Conservation (phyloP, 2,329 filamentous ascomycete genomes). For the Fonsecaea erecta region DNA sequence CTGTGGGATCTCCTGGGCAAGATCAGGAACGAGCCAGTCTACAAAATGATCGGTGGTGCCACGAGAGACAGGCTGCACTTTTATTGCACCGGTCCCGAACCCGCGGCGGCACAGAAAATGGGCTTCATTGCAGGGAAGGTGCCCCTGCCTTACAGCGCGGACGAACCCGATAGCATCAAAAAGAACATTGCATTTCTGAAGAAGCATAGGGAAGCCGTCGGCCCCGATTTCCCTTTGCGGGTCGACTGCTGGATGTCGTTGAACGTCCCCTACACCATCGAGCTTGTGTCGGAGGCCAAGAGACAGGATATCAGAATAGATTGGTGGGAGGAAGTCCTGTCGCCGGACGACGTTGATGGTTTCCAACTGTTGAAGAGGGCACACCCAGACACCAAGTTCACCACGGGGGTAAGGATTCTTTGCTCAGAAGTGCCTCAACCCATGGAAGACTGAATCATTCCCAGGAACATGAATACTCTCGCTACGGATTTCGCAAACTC, state of each 20-base stretch:
- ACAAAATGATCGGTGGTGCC: conserved; percentile 91
- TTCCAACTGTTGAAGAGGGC: conserved; percentile 88
- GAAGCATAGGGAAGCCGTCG: conserved; percentile 81
- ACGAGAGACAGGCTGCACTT: conserved; percentile 78
- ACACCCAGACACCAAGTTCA: conserved; percentile 89
- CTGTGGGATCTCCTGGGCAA: conserved; percentile 93
- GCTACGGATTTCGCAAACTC: conserved; percentile 92
- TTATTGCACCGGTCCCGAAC: conserved; percentile 92
- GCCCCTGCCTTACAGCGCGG: conserved; percentile 84
- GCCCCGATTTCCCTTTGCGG: conserved; percentile 88
- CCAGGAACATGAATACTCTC: conserved; percentile 85
- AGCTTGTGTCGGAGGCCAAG: conserved; percentile 81
- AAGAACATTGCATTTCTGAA: conserved; percentile 91
- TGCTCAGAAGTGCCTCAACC: background rate
- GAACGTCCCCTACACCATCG: conserved; percentile 90
- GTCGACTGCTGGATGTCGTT: conserved; percentile 98
- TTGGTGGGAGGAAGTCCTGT: conserved; percentile 96
- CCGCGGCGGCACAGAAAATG: conserved; percentile 77
- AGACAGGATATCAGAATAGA: conserved; percentile 84
- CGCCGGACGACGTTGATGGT: conserved; percentile 88
- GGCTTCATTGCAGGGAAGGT: conserved; percentile 93
- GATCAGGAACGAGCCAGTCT: conserved; percentile 88
- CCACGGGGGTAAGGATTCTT: conserved; percentile 64
- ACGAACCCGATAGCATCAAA: conserved; percentile 77
- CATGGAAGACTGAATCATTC: conserved; percentile 6